A percentile compares a stretch with the other conserved stretches of the same genome.
Conservation (phyloP, 495 filamentous ascomycete genomes). For the Daldinia caldariorum region DNA sequence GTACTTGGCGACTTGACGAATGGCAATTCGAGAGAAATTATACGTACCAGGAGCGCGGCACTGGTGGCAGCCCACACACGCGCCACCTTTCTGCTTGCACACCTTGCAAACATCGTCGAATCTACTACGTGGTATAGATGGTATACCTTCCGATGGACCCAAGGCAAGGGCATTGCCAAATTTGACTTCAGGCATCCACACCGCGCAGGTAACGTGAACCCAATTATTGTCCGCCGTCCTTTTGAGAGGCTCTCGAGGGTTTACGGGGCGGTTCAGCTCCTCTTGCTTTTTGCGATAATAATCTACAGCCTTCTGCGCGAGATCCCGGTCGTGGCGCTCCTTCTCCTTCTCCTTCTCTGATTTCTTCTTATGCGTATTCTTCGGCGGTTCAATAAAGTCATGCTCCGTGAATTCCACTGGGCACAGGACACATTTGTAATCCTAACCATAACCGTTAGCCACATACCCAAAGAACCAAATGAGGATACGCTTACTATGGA, state of each 20-base stretch:
- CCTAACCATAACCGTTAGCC: slow-evolving; percentile 57
- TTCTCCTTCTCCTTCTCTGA: slow-evolving; percentile 90
- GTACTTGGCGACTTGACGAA: slow-evolving; percentile 24
- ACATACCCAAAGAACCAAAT: background rate
- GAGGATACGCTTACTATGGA: slow-evolving; percentile 72
- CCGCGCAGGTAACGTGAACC: slow-evolving; percentile 94
- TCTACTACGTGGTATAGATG: slow-evolving; percentile 71
- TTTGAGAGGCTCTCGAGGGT: slow-evolving; percentile 92
- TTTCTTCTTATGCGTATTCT: slow-evolving; percentile 89
- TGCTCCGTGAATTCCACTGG: slow-evolving; percentile 79
- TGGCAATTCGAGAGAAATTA: background rate
- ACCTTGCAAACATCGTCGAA: slow-evolving; percentile 84
- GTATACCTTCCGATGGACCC: slow-evolving; percentile 87
- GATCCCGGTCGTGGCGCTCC: slow-evolving; percentile 83
- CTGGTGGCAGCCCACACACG: slow-evolving; percentile 82
- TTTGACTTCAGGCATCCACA: slow-evolving; percentile 91
- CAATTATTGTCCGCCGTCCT: slow-evolving; percentile 94
- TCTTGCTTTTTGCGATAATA: slow-evolving; percentile 85
- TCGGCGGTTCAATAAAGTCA: slow-evolving; percentile 85
- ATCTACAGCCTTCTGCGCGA: slow-evolving; percentile 74
- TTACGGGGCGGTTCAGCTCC: slow-evolving; percentile 78
- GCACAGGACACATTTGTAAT: slow-evolving; percentile 92
- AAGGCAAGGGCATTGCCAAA: slow-evolving; percentile 85
- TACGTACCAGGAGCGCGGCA: slow-evolving; percentile 71
- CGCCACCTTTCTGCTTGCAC: slow-evolving; percentile 76